These are phyloP conservation scores for Psilocybe tampanensis DNA, from an alignment of 768 basidiomycete genomes.

Conservation along the genomic window DNA sequence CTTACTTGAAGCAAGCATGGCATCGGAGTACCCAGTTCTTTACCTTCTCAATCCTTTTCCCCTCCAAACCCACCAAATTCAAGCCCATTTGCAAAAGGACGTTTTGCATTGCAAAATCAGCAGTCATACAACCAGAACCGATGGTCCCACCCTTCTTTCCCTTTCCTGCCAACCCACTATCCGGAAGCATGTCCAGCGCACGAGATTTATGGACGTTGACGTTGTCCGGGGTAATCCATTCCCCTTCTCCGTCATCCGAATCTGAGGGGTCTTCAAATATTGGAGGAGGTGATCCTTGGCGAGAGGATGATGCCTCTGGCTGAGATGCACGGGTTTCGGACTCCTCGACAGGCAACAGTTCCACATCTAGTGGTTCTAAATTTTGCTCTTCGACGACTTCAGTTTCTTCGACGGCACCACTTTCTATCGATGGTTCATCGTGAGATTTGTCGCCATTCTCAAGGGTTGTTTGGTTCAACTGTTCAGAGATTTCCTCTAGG, in stretches of 20 bases:
- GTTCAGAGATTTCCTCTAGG: constrained; percentile 18
- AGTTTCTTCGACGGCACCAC: constrained; percentile 9
- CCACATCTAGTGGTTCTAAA: constrained; percentile 46
- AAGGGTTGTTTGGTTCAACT: constrained; percentile 14
- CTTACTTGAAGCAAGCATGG: constrained; percentile 99
- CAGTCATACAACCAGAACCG: constrained; percentile 91
- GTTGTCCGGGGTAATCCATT: constrained; percentile 96
- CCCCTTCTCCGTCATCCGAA: constrained; percentile 83
- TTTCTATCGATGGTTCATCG: constrained; percentile 7
- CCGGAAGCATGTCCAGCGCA: constrained; percentile 80
- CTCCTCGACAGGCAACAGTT: constrained; percentile 39
- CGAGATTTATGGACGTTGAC: constrained; percentile 84
- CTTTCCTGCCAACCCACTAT: constrained; percentile 40
- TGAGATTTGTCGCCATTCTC: constrained; percentile 19
- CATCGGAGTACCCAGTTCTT: constrained; percentile 97
- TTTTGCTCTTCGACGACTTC: constrained; percentile 9
- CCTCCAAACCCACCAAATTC: constrained; percentile 86
- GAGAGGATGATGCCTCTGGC: constrained; percentile 16
- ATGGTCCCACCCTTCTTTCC: constrained; percentile 44
- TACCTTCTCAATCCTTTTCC: constrained; percentile 86
- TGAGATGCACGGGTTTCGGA: constrained; percentile 10
- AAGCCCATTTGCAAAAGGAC: constrained; percentile 94
- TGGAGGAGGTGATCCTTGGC: constrained; percentile 29
- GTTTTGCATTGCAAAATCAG: constrained; percentile 99
- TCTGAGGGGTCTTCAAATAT: constrained; percentile 79